Conservation (phyloP, 176 grass and related monocot genomes). For the Elymus sibiricus region DNA sequence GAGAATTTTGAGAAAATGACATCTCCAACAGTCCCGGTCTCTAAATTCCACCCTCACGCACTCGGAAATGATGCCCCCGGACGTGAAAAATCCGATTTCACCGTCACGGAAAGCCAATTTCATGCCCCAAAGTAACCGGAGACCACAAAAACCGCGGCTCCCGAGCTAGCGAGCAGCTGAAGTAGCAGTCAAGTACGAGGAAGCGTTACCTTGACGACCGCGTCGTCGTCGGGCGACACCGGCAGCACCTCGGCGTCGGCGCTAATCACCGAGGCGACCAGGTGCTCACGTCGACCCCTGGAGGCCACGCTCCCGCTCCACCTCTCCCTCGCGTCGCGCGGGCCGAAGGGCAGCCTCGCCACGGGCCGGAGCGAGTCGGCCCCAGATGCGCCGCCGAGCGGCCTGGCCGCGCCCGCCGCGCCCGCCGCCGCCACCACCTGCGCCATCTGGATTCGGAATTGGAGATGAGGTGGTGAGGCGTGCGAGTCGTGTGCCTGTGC, state of each 20-base stretch:
- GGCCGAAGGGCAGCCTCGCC: conserved; percentile 30
- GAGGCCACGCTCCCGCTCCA: conserved; percentile 19
- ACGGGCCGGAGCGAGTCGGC: background rate
- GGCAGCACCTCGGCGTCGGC: conserved; percentile 49
- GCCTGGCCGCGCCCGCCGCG: conserved; percentile 14
- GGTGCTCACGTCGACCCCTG: conserved; percentile 34
- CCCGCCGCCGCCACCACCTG: conserved; percentile 45
- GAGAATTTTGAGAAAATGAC: background rate
- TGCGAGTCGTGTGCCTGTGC: background rate
- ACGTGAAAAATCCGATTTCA: conserved; percentile 25
- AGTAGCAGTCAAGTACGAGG: background rate
- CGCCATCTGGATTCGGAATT: conserved; percentile 45
- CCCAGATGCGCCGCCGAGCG: conserved; percentile 30
- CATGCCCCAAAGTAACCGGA: conserved; percentile 2
- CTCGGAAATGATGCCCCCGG: background rate
- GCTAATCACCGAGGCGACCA: conserved; percentile 55
- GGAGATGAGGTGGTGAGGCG: background rate
- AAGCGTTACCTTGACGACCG: conserved; percentile 32
- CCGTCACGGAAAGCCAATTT: conserved; percentile 9
- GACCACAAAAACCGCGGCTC: background rate
- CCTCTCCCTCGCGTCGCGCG: conserved; percentile 32
- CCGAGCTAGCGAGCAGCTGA: background rate
- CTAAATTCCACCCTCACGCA: background rate
- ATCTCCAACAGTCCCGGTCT: background rate
- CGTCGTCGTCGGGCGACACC: conserved; percentile 61